Evolutionary conservation across 331 rosid species (phyloP), one percentile per base, ranked within the genome.

Genomic region (Stylosanthes scabra): DNA sequence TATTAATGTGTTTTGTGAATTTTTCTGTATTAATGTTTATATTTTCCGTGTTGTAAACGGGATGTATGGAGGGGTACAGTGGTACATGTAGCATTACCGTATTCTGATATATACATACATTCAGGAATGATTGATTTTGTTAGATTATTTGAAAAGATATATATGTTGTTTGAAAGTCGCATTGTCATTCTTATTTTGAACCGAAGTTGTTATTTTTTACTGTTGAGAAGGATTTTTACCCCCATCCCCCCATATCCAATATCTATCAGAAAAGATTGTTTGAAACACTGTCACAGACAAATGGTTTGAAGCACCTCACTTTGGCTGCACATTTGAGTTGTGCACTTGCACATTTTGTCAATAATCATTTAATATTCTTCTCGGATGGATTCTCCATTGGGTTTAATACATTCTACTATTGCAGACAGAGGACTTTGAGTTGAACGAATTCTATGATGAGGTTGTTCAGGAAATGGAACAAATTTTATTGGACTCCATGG

Each of bases 401-500:
- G 61, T 66, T 66, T 72, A 72, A 61, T 47, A 52, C 40, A 52
- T 80, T 69, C 59, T 57, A 11, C 57, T 80, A 54, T 66, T 86
- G 88, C 96, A 95, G 99, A 68, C 51, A 12, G 89, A 86, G 65
- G 86, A 81, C 85, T 61, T 57, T 77, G 93, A 87, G 84, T 76
- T 56, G 34, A 82, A 88, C 71, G 97, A 87, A 56, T 82, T 84
- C 73, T 82, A 87, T 64, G 92, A 92, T 45, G 97, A 92, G 78
- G 77, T 95, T 59, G 98, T 95, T 76, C 88, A 87, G 51, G 99
- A 95, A 59, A 95, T 95, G 99, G 99, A 95, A 77, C 98, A 95
- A 80, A 92, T 95, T 83, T 85, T 95, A 81, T 93, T 95, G 5
- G 97, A 90, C 78, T 86, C 91, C 40, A 10, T 71, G 73, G 97